Evolutionary conservation across 441 rosid species (phyloP).

Genomic region (Corymbia citriodora): DNA sequence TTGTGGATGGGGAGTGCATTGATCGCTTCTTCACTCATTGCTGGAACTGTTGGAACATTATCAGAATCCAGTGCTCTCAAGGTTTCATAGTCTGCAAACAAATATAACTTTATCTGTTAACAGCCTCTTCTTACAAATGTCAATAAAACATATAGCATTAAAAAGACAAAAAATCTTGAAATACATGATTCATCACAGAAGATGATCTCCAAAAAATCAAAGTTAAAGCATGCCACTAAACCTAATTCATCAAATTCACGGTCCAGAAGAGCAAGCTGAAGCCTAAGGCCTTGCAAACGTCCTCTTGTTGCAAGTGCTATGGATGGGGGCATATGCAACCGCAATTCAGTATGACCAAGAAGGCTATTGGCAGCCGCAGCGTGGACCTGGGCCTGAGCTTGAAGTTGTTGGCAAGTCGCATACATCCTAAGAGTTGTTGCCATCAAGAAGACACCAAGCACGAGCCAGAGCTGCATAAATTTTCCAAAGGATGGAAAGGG

Average conservation of each 20-base stretch:
- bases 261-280: conserved; percentile 88
- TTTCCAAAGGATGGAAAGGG: background rate
- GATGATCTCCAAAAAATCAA: background rate
- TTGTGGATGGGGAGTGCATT: conserved; percentile 81
- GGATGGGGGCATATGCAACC: conserved; percentile 80
- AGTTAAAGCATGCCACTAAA: conserved; percentile 5
- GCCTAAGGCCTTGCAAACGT: conserved; percentile 81
- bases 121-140: background rate
- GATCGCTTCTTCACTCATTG: conserved; percentile 89
- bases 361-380: conserved; percentile 75
- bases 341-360: conserved; percentile 75
- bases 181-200: background rate
- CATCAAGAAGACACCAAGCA: conserved; percentile 84
- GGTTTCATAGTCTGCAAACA: conserved; percentile 71
- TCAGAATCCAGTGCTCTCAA: conserved; percentile 87
- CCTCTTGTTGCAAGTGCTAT: conserved; percentile 87
- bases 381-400: conserved; percentile 88
- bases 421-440: conserved; percentile 87
- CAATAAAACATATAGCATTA: background rate
- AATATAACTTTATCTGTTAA: background rate
- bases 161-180: background rate
- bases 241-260: conserved; percentile 86
- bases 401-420: conserved; percentile 91
- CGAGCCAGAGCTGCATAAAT: conserved; percentile 70
- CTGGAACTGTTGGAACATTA: conserved; percentile 46